Evolutionary conservation across 1,284 basidiomycete species (phyloP).

Genomic region (Rhizoctonia solani): DNA sequence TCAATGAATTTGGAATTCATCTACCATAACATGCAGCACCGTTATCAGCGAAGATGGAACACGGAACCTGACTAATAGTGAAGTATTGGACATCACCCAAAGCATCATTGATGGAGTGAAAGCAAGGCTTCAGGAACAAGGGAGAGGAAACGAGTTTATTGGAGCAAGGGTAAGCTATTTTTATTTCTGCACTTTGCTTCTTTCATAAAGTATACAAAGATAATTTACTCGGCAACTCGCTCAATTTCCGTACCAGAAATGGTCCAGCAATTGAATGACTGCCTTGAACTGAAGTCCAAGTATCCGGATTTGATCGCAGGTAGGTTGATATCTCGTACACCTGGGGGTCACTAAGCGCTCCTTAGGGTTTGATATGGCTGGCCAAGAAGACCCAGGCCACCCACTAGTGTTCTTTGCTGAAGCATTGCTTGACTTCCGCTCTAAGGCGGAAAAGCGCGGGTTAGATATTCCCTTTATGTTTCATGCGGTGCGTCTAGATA

Average conservation of each 20-base stretch:
- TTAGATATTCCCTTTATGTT: conserved; percentile 76
- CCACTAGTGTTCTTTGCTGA: conserved; percentile 70
- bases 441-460: conserved; percentile 58
- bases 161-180: conserved; percentile 58
- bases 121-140: conserved; percentile 54
- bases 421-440: conserved; percentile 63
- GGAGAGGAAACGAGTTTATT: conserved; percentile 62
- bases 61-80: neutral
- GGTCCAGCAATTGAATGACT: conserved; percentile 71
- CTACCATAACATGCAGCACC: conserved; percentile 6
- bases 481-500: conserved; percentile 59
- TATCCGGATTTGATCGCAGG: conserved; percentile 76
- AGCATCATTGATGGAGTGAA: conserved; percentile 60
- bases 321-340: conserved; percentile 41
- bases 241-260: conserved; percentile 61
- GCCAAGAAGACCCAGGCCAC: conserved; percentile 65
- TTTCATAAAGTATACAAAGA: conserved; percentile 46
- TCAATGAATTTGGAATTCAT: neutral
- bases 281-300: conserved; percentile 69
- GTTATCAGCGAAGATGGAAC: conserved; percentile 11
- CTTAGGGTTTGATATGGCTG: conserved; percentile 79
- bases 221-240: conserved; percentile 73
- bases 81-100: conserved; percentile 41
- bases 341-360: neutral
- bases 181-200: neutral